Conservation (phyloP, 768 basidiomycete species). For the Auriculariales sp. region DNA sequence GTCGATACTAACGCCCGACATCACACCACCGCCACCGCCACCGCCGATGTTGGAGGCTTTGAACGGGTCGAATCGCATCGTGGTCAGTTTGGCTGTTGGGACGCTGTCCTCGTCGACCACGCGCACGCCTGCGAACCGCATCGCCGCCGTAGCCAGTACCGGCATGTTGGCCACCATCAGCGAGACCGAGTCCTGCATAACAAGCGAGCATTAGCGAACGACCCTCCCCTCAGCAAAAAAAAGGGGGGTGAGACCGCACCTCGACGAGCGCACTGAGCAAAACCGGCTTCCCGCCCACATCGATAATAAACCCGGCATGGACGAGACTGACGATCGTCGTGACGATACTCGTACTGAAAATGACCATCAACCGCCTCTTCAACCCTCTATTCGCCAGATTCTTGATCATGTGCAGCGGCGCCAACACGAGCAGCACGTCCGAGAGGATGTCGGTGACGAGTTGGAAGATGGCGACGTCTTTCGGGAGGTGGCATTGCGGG, state of each 20-base stretch:
- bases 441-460: slow-evolving; percentile 33
- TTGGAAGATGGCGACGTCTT: slow-evolving; percentile 36
- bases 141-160: slow-evolving; percentile 20
- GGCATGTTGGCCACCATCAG: slow-evolving; percentile 28
- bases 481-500: slow-evolving; percentile 29
- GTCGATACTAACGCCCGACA: neutral
- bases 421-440: slow-evolving; percentile 28
- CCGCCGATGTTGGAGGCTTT: neutral
- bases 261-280: slow-evolving; percentile 27
- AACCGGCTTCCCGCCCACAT: slow-evolving; percentile 14
- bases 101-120: neutral
- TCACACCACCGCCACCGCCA: neutral
- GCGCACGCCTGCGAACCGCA: neutral
- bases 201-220: neutral
- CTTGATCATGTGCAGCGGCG: slow-evolving; percentile 31
- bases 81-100: neutral
- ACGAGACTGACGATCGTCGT: slow-evolving; percentile 30
- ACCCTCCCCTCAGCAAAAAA: neutral
- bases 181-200: slow-evolving; percentile 19
- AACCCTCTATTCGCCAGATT: slow-evolving; percentile 24
- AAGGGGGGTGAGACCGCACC: slow-evolving; percentile 13
- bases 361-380: slow-evolving; percentile 28
- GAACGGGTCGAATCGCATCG: neutral
- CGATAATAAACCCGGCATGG: slow-evolving; percentile 28
- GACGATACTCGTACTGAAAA: slow-evolving; percentile 39